Evolutionary conservation across 2,329 filamentous ascomycete genomes (phyloP).

Genomic region (Aspergillus jensenii): DNA sequence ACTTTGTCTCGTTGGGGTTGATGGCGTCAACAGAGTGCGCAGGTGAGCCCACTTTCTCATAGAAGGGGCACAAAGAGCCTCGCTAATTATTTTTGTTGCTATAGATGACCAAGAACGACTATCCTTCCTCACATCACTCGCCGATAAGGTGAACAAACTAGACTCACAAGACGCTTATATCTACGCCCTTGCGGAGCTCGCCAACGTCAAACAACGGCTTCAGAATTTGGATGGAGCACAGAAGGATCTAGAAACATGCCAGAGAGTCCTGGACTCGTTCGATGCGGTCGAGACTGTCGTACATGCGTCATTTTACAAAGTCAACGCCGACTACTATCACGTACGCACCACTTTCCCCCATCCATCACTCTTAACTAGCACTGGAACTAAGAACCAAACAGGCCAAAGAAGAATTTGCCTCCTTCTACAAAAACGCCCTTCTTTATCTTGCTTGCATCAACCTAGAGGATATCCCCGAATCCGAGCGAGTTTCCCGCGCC

Average conservation of each 20-base stretch:
- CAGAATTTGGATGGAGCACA: conserved; percentile 78
- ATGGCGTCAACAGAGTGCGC: conserved; percentile 79
- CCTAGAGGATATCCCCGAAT: conserved; percentile 67
- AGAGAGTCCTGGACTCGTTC: conserved; percentile 84
- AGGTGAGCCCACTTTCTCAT: conserved; percentile 19
- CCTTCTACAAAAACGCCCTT: conserved; percentile 96
- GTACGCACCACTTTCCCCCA: conserved; percentile 38
- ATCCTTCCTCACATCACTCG: conserved; percentile 77
- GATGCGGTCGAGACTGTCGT: conserved; percentile 95
- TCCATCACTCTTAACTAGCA: neutral
- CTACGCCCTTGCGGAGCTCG: conserved; percentile 87
- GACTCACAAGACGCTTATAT: conserved; percentile 94
- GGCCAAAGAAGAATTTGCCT: conserved; percentile 85
- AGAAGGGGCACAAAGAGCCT: neutral
- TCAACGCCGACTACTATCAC: conserved; percentile 93
- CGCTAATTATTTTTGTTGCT: conserved; percentile 11
- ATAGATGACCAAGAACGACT: conserved; percentile 84
- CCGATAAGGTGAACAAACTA: conserved; percentile 85
- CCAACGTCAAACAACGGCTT: conserved; percentile 79
- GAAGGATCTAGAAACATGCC: conserved; percentile 81
- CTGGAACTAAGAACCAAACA: conserved; percentile 29
- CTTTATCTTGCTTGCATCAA: conserved; percentile 97
- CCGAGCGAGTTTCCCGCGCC: conserved; percentile 77
- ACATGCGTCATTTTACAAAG: conserved; percentile 93
- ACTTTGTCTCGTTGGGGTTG: conserved; percentile 87